phyloP scores from a whole-genome alignment of 2,329 filamentous ascomycete genomes.

The Alternaria novae-zelandiae region DNA sequence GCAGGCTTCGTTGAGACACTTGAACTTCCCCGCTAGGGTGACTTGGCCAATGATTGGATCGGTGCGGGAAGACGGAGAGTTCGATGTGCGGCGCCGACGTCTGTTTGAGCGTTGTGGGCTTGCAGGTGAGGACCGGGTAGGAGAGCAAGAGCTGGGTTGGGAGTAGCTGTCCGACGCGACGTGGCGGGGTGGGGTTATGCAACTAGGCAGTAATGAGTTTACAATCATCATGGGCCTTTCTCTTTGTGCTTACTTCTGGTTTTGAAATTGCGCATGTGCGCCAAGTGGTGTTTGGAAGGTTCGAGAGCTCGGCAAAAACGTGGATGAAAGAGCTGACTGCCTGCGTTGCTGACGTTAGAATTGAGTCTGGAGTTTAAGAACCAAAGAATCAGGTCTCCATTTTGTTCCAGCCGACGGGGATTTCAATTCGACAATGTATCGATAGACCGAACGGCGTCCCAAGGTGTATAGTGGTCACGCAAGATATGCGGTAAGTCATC shows the following conservation, averaged over 20 bases:
- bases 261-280: background rate
- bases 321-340: background rate
- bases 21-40: constrained; percentile 30
- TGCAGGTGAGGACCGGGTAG: background rate
- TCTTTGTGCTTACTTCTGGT: background rate
- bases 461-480: background rate
- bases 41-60: constrained; percentile 33
- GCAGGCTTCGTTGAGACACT: constrained; percentile 29
- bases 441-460: background rate
- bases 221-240: background rate
- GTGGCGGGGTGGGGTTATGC: background rate
- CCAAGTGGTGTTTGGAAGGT: background rate
- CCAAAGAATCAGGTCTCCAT: background rate
- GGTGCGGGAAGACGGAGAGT: background rate
- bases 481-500: accelerated
- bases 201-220: background rate
- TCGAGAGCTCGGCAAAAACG: background rate
- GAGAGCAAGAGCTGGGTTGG: background rate
- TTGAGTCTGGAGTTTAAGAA: background rate
- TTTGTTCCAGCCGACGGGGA: too few species aligned
- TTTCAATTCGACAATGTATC: accelerated
- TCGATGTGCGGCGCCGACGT: background rate
- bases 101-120: background rate
- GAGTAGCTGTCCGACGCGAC: background rate
- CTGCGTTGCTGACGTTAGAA: background rate